Conservation (phyloP, 495 filamentous ascomycete genomes). For the Neurospora cerealis region DNA sequence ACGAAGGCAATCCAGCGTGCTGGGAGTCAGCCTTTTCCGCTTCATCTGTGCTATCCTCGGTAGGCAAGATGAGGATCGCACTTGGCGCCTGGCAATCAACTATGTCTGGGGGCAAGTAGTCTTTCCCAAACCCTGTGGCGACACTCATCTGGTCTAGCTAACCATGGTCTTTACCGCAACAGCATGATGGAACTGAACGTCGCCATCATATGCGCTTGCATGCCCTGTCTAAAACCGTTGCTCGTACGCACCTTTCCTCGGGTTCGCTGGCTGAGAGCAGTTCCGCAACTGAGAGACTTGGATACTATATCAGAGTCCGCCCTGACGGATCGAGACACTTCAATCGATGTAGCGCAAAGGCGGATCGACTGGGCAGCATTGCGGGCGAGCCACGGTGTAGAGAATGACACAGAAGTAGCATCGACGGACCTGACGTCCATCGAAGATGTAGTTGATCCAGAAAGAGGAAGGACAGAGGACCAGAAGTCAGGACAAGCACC, state of each 20-base stretch:
- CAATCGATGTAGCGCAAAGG: background rate
- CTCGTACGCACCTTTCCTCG: slow-evolving; percentile 5
- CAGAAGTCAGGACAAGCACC: background rate
- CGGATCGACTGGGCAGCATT: background rate
- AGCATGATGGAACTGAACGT: slow-evolving; percentile 14
- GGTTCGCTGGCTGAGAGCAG: background rate
- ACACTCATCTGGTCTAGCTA: background rate
- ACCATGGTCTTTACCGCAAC: background rate
- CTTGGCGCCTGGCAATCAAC: slow-evolving; percentile 8
- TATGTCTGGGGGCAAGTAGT: slow-evolving; percentile 14
- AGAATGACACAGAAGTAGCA: background rate
- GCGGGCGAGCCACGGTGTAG: background rate
- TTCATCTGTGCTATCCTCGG: slow-evolving; percentile 1
- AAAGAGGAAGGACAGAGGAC: background rate
- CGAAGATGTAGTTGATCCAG: background rate
- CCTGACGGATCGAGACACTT: background rate
- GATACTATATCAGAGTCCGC: slow-evolving; percentile 3
- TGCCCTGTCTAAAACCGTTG: slow-evolving; percentile 13
- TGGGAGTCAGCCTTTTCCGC: slow-evolving; percentile 13
- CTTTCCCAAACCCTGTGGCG: background rate
- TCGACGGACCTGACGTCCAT: background rate
- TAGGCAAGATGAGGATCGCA: background rate
- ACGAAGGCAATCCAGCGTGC: background rate
- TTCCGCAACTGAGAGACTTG: background rate
- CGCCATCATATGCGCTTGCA: slow-evolving; percentile 16